Evolutionary conservation across 169 alveolate genomes (phyloP).

Genomic region (Plasmodium chabaudi): DNA sequence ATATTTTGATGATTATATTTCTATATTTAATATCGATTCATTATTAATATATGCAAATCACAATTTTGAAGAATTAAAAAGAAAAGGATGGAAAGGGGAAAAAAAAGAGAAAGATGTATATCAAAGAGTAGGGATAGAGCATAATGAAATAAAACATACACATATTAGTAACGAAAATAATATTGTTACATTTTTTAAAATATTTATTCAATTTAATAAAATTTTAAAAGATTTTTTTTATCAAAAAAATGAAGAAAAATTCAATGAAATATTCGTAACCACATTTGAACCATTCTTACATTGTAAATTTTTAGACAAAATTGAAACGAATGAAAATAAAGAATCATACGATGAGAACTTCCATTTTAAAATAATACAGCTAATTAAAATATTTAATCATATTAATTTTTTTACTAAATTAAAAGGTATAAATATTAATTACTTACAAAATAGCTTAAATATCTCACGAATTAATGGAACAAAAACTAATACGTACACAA

Average conservation of each 20-base stretch:
- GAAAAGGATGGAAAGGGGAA: background rate
- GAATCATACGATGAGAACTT: constrained; percentile 29
- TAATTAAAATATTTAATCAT: constrained; percentile 57
- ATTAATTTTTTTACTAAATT: constrained; percentile 51
- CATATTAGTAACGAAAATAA: background rate
- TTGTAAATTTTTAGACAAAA: background rate
- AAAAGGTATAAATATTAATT: constrained; percentile 21
- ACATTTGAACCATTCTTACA: constrained; percentile 30
- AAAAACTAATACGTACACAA: background rate
- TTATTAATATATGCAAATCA: constrained; percentile 47
- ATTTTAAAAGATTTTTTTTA: constrained; percentile 60
- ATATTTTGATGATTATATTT: constrained; percentile 56
- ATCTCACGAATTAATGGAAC: background rate
- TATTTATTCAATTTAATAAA: constrained; percentile 40
- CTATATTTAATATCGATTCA: constrained; percentile 31
- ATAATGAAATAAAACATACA: background rate
- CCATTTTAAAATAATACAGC: constrained; percentile 16
- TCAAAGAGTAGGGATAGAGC: no score
- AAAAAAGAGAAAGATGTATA: no score
- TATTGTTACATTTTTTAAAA: constrained; percentile 20
- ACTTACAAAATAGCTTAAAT: constrained; percentile 4
- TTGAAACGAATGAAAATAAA: background rate
- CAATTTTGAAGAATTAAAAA: constrained; percentile 36
- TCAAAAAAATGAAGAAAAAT: constrained; percentile 21
- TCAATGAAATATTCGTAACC: constrained; percentile 9